Evolutionary conservation across 768 basidiomycete genomes (phyloP).

Genomic region (Thelephora aurantiotincta): DNA sequence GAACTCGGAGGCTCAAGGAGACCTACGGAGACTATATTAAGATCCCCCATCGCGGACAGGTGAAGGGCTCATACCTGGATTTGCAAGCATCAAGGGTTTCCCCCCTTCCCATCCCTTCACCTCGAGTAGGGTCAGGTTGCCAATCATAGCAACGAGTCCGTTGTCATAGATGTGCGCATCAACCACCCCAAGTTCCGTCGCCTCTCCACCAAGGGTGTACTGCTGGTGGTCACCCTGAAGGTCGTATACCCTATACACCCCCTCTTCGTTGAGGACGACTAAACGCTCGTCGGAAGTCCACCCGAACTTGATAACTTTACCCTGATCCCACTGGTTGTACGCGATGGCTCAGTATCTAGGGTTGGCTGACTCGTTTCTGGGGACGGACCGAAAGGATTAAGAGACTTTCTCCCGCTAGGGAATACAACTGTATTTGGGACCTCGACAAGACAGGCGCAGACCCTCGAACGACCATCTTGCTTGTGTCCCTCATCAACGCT

Average conservation of each 20-base stretch:
- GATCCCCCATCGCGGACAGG: conserved; percentile 1
- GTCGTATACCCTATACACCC: conserved; percentile 82
- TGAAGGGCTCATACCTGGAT: conserved; percentile 42
- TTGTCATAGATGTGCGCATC: conserved; percentile 79
- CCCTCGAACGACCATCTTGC: conserved; percentile 58
- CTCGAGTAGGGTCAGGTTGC: conserved; percentile 63
- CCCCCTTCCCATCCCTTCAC: conserved; percentile 82
- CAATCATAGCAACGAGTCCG: conserved; percentile 78
- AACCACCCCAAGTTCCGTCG: conserved; percentile 67
- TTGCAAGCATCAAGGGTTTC: conserved; percentile 57
- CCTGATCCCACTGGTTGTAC: conserved; percentile 75
- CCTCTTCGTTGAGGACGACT: conserved; percentile 82
- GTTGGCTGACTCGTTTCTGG: conserved; percentile 23
- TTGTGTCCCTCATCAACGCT: conserved; percentile 83
- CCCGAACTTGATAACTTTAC: conserved; percentile 67
- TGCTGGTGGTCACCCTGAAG: conserved; percentile 78
- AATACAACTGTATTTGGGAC: conserved; percentile 79
- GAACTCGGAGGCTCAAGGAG: conserved; percentile 67
- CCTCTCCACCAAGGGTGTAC: conserved; percentile 71
- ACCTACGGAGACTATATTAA: conserved; percentile 23
- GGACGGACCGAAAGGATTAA: conserved; percentile 46
- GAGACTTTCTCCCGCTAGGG: conserved; percentile 66
- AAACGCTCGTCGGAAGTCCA: conserved; percentile 78
- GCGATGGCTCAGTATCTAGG: background rate
- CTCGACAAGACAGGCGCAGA: conserved; percentile 41